Conservation (phyloP, 2,329 filamentous ascomycete species). For the Drechmeria coniospora region DNA sequence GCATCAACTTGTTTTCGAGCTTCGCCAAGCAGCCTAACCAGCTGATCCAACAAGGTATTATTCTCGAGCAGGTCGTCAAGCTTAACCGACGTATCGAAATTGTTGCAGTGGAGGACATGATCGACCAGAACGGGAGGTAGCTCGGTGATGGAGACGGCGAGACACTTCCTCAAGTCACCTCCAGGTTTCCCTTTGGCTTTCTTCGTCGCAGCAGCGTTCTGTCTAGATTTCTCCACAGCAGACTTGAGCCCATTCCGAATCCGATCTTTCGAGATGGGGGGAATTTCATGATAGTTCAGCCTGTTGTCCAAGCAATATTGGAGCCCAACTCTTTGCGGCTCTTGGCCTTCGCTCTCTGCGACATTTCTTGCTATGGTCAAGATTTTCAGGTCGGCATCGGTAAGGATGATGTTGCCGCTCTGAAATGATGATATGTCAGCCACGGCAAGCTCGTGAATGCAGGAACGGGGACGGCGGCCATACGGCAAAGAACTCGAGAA, state of each 20-base stretch:
- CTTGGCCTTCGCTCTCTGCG: constrained; percentile 65
- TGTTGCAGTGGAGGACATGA: constrained; percentile 57
- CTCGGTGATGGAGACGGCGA: constrained; percentile 76
- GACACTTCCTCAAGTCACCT: constrained; percentile 61
- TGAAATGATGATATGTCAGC: constrained; percentile 8
- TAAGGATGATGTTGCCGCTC: constrained; percentile 86
- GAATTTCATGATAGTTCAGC: constrained; percentile 68
- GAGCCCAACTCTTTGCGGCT: constrained; percentile 62
- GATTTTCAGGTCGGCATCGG: constrained; percentile 71
- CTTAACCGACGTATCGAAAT: constrained; percentile 53
- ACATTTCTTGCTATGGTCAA: constrained; percentile 69
- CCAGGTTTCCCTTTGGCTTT: constrained; percentile 59
- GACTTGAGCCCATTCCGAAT: constrained; percentile 53
- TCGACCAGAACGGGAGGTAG: constrained; percentile 79
- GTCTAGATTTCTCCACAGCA: constrained; percentile 43
- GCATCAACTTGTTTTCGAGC: constrained; percentile 55
- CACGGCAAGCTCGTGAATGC: no score
- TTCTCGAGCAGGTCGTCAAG: constrained; percentile 56
- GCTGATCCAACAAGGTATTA: constrained; percentile 44
- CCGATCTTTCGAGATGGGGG: constrained; percentile 58
- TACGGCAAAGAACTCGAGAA: constrained; percentile 83
- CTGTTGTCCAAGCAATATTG: constrained; percentile 68
- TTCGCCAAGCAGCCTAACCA: constrained; percentile 53
- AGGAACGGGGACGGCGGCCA: constrained; percentile 1
- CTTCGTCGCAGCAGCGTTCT: constrained; percentile 32